Conservation (phyloP, 108 stramenopile genomes). For the Stephanodiscus triporus region DNA sequence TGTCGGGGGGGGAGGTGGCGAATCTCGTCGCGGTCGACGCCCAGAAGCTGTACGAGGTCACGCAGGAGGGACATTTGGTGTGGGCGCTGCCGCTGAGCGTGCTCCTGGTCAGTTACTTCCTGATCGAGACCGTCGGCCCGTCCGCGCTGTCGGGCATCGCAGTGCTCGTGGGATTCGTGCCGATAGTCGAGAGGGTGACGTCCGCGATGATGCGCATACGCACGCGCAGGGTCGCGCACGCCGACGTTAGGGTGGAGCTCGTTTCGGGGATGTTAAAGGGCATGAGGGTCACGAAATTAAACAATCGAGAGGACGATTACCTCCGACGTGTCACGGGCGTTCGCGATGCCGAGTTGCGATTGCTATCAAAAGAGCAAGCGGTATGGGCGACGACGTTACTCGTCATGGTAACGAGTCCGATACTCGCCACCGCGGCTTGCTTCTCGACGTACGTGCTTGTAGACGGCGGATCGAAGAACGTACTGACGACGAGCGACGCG, state of each 20-base stretch:
- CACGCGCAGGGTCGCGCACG: slow-evolving; percentile 50
- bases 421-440: slow-evolving; percentile 67
- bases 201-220: slow-evolving; percentile 63
- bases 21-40: slow-evolving; percentile 83
- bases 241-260: slow-evolving; percentile 77
- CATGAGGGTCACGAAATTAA: slow-evolving; percentile 74
- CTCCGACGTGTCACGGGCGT: slow-evolving; percentile 43
- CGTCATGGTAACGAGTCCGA: slow-evolving; percentile 71
- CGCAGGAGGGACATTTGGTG: slow-evolving; percentile 75
- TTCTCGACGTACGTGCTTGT: slow-evolving; percentile 71
- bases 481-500: slow-evolving; percentile 68
- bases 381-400: slow-evolving; percentile 71
- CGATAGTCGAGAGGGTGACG: slow-evolving; percentile 64
- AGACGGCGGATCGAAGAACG: slow-evolving; percentile 24
- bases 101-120: slow-evolving; percentile 64
- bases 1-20: slow-evolving; percentile 74
- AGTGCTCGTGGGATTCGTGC: slow-evolving; percentile 70
- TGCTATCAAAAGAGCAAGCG: slow-evolving; percentile 62
- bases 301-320: slow-evolving; percentile 76
- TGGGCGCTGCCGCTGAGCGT: slow-evolving; percentile 86
- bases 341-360: slow-evolving; percentile 53
- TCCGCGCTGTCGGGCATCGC: slow-evolving; percentile 72
- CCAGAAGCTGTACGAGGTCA: slow-evolving; percentile 83
- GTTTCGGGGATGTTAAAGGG: slow-evolving; percentile 69
- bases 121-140: slow-evolving; percentile 65